Evolutionary conservation across 257 asterid species (phyloP).

Genomic region (Avicennia marina): DNA sequence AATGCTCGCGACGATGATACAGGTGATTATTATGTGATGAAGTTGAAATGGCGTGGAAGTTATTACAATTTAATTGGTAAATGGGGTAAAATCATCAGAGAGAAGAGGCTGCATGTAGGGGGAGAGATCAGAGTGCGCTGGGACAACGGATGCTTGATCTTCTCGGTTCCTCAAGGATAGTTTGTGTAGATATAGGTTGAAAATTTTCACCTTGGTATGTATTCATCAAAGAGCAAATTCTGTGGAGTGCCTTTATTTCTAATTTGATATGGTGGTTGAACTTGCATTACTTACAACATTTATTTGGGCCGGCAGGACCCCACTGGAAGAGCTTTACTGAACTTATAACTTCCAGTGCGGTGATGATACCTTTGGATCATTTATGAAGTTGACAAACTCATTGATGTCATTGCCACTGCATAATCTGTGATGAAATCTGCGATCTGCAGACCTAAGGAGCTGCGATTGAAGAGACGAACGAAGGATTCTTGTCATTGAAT

Average conservation of each 20-base stretch:
- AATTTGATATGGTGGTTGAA: constrained; percentile 17
- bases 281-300: constrained; percentile 15
- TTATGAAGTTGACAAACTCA: constrained; percentile 7
- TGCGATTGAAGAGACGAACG: neutral
- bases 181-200: constrained; percentile 33
- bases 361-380: constrained; percentile 16
- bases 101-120: constrained; percentile 46
- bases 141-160: constrained; percentile 50
- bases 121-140: constrained; percentile 49
- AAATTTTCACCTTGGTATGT: constrained; percentile 10
- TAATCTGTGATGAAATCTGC: neutral
- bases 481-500: neutral
- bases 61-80: constrained; percentile 49
- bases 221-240: constrained; percentile 8
- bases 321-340: constrained; percentile 17
- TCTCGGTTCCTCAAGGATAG: constrained; percentile 43
- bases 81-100: constrained; percentile 55
- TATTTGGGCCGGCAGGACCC: constrained; percentile 16
- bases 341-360: constrained; percentile 21
- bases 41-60: too few species aligned
- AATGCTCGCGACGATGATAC: constrained; percentile 52
- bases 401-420: neutral
- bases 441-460: neutral
- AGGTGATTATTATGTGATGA: constrained; percentile 41
- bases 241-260: neutral